Evolutionary conservation across 345 rosid genomes (phyloP).

Genomic region (Gossypium longicalyx): DNA sequence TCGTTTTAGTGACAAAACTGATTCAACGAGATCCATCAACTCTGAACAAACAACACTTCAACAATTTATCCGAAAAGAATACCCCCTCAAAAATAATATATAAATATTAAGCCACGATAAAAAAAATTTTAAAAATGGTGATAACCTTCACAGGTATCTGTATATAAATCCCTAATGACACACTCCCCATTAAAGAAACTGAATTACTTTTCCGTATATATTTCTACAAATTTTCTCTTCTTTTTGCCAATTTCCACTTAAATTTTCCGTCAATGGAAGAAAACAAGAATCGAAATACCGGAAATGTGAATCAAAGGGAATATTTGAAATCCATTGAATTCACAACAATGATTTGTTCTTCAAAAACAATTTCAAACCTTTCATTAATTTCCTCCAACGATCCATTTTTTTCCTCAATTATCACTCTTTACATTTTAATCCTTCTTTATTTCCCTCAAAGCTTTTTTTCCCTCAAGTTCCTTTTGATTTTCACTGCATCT

Average conservation of each 20-base stretch:
- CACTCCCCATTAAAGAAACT: no score
- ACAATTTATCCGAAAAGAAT: no score
- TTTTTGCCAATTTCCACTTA: constrained; percentile 7
- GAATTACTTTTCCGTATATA: no score
- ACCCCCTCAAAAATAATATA: no score
- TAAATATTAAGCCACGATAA: no score
- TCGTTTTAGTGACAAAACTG: no score
- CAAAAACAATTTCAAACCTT: constrained; percentile 3
- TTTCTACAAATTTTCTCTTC: no score
- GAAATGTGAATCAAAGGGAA: constrained; percentile 11
- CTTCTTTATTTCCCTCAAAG: constrained; percentile 53
- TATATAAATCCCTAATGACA: no score
- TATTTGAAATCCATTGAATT: background rate
- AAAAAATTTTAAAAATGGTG: no score
- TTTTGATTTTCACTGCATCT: constrained; percentile 42
- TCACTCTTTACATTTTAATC: constrained; percentile 44
- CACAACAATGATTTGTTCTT: constrained; percentile 8
- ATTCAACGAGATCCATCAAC: no score
- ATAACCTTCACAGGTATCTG: no score
- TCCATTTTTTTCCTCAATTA: constrained; percentile 53
- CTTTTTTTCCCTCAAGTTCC: constrained; percentile 16
- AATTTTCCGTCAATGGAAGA: constrained; percentile 23
- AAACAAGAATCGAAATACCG: constrained; percentile 2
- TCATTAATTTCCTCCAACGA: constrained; percentile 14
- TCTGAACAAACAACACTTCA: no score